phyloP scores from a whole-genome alignment of 1,284 basidiomycete genomes.

The Volvariella volvacea region DNA sequence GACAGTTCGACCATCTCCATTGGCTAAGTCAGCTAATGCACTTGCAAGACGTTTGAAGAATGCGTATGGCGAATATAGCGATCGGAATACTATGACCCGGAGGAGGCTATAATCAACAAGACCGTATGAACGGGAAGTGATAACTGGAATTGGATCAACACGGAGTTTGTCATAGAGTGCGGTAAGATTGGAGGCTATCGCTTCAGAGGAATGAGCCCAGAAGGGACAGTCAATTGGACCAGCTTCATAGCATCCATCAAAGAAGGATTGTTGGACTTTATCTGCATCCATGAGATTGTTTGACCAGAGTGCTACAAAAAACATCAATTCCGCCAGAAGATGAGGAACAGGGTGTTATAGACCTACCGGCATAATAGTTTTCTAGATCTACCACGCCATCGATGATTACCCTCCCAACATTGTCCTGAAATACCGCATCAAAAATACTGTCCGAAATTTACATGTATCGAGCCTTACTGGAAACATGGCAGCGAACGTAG shows the following conservation, averaged over 20 bases:
- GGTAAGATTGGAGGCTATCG: constrained; percentile 18
- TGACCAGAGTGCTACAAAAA: constrained; percentile 16
- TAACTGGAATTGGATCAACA: constrained; percentile 14
- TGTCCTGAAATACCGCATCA: constrained; percentile 22
- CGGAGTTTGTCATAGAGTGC: constrained; percentile 13
- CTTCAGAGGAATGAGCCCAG: constrained; percentile 16
- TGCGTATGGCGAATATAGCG: constrained; percentile 28
- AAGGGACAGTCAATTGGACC: constrained; percentile 19
- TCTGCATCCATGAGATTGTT: constrained; percentile 18
- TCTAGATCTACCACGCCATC: constrained; percentile 32
- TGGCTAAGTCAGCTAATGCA: constrained; percentile 29
- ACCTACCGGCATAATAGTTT: constrained; percentile 24
- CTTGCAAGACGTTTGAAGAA: constrained; percentile 26
- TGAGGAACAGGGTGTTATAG: not conserved
- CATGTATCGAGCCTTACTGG: constrained; percentile 30
- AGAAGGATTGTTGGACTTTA: constrained; percentile 20
- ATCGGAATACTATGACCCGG: constrained; percentile 21
- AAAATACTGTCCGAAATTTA: not conserved
- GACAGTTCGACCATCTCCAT: constrained; percentile 23
- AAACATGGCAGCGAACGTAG: constrained; percentile 41
- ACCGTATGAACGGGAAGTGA: constrained; percentile 10
- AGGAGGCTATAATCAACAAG: constrained; percentile 20
- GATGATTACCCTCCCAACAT: constrained; percentile 25
- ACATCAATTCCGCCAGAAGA: not conserved
- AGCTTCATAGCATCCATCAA: constrained; percentile 16